phyloP scores from a whole-genome alignment of 805 yeast genomes.

The Sugiyamaella marilandica region DNA sequence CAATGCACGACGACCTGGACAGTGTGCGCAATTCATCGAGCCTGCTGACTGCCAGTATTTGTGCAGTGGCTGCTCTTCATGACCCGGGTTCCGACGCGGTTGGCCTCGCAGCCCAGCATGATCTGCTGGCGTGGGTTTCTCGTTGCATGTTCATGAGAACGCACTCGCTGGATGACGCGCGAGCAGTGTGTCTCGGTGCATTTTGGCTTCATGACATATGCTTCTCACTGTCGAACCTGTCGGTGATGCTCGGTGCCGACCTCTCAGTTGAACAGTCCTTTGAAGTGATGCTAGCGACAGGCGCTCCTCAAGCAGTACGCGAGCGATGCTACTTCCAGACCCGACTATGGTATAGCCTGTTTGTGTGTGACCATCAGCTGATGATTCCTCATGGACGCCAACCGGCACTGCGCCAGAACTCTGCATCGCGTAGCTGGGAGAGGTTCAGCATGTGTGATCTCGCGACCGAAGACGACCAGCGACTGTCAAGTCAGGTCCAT shows the following conservation, averaged over 20 bases:
- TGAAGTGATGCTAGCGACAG: not conserved
- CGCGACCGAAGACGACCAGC: constrained; percentile 2
- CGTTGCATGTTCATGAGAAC: constrained; percentile 1
- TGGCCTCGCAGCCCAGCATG: constrained; percentile 1
- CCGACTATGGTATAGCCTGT: constrained; percentile 2
- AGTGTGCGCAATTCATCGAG: constrained; percentile 1
- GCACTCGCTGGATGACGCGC: constrained; percentile 6
- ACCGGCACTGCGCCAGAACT: constrained; percentile 4
- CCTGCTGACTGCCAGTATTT: constrained; percentile 7
- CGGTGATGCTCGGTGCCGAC: not conserved
- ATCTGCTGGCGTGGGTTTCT: not conserved
- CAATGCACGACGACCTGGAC: constrained; percentile 1
- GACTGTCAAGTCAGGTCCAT: constrained; percentile 7
- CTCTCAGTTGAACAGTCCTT: not conserved
- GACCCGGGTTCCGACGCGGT: not conserved
- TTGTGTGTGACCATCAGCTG: constrained; percentile 11
- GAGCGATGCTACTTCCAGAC: not conserved
- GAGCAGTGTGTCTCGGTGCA: constrained; percentile 9
- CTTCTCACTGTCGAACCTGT: not conserved
- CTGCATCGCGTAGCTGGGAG: not conserved
- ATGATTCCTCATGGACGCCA: constrained; percentile 9
- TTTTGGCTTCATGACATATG: constrained; percentile 9
- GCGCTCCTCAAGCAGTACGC: not conserved
- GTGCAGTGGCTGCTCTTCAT: constrained; percentile 9
- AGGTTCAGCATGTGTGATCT: not conserved